phyloP scores from a whole-genome alignment of 1,284 basidiomycete species.

The Wolfiporia cocos region DNA sequence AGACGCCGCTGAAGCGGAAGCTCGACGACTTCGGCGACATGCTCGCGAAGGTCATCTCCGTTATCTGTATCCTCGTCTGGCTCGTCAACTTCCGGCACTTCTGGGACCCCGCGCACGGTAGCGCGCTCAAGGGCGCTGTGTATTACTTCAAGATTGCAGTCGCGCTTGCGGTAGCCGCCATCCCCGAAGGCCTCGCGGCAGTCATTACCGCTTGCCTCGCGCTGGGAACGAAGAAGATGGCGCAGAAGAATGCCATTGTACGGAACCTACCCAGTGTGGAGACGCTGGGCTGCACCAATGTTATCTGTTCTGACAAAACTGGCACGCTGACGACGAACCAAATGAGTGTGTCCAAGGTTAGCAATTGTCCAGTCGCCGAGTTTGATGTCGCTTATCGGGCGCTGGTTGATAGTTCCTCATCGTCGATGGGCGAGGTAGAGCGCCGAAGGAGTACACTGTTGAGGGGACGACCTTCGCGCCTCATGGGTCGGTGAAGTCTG shows the following conservation, averaged over 20 bases:
- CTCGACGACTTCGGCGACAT: slow-evolving; percentile 95
- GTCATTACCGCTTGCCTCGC: slow-evolving; percentile 97
- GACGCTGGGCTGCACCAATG: slow-evolving; percentile 93
- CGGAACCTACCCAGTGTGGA: slow-evolving; percentile 94
- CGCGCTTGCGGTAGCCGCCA: slow-evolving; percentile 91
- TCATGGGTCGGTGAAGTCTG: slow-evolving; percentile 62
- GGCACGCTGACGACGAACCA: slow-evolving; percentile 95
- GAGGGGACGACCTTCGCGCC: slow-evolving; percentile 91
- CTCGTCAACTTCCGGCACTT: slow-evolving; percentile 93
- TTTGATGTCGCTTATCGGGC: too few species aligned
- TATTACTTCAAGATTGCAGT: slow-evolving; percentile 99
- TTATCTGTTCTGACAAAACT: slow-evolving; percentile 97
- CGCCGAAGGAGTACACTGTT: slow-evolving; percentile 69
- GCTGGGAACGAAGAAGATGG: slow-evolving; percentile 96
- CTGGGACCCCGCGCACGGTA: slow-evolving; percentile 87
- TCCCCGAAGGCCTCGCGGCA: slow-evolving; percentile 92
- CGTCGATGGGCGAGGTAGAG: slow-evolving; percentile 47
- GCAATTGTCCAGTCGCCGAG: slow-evolving; percentile 21
- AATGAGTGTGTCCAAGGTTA: slow-evolving; percentile 86
- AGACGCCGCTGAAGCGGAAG: slow-evolving; percentile 93
- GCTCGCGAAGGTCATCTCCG: slow-evolving; percentile 92
- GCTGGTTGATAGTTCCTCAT: slow-evolving; percentile 84
- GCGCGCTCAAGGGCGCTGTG: slow-evolving; percentile 85
- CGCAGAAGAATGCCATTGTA: slow-evolving; percentile 95
- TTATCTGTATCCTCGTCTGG: slow-evolving; percentile 95